Evolutionary conservation across 257 asterid genomes (phyloP).

Genomic region (Penstemon eatonii): DNA sequence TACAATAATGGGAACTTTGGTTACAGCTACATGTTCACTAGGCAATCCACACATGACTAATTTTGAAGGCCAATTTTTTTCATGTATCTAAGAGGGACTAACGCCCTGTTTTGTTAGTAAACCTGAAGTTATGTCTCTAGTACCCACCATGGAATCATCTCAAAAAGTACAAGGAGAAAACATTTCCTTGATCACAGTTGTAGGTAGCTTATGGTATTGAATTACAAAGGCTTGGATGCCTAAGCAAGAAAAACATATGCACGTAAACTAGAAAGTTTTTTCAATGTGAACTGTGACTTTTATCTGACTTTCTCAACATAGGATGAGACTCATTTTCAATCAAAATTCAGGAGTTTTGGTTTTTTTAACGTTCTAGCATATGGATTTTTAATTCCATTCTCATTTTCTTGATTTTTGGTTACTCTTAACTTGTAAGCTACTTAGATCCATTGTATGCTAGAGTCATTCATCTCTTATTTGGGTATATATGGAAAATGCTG

Average conservation of each 20-base stretch:
- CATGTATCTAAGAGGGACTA: too few relatives aligned
- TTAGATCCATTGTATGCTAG: neutral
- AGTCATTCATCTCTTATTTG: neutral
- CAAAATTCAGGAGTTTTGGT: neutral
- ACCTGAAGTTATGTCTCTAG: too few relatives aligned
- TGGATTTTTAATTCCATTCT: neutral
- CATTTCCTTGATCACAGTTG: too few relatives aligned
- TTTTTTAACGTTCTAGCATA: neutral
- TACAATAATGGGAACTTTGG: neutral
- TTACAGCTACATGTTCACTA: neutral
- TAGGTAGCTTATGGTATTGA: too few relatives aligned
- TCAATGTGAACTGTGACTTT: neutral
- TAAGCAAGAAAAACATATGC: too few relatives aligned
- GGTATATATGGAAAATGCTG: conserved; percentile 2
- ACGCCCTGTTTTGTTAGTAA: too few relatives aligned
- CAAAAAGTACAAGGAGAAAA: too few relatives aligned
- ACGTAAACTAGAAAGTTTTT: neutral
- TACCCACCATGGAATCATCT: too few relatives aligned
- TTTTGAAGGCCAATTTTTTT: too few relatives aligned
- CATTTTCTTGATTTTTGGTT: neutral
- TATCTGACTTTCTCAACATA: neutral
- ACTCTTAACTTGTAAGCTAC: neutral
- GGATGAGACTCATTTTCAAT: neutral
- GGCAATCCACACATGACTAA: neutral
- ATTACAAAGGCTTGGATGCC: too few relatives aligned